These are phyloP conservation scores for Claviceps cyperi DNA, from an alignment of 2,329 filamentous ascomycete species.

Conservation along the genomic window DNA sequence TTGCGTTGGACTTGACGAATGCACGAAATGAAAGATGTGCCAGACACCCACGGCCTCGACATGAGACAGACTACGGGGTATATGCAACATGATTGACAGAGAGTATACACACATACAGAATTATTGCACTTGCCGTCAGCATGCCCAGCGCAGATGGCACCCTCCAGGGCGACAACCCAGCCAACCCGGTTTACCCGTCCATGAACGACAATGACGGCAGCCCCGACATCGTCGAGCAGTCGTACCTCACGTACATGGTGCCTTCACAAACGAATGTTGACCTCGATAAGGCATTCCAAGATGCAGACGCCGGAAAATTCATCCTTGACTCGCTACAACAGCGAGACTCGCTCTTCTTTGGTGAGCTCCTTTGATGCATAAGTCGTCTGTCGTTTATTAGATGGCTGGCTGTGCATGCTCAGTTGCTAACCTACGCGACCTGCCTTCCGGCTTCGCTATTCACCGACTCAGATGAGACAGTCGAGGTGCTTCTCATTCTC, in stretches of 20 bases:
- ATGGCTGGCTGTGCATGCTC: too few relatives aligned
- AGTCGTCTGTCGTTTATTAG: too few relatives aligned
- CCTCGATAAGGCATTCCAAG: slow-evolving; percentile 36
- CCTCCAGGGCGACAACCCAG: not conserved
- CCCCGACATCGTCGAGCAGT: slow-evolving; percentile 37
- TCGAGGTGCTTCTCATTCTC: slow-evolving; percentile 54
- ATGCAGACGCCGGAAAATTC: slow-evolving; percentile 27
- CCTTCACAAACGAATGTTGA: slow-evolving; percentile 40
- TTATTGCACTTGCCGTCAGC: not conserved
- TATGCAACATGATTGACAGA: slow-evolving; percentile 1
- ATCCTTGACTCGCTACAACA: slow-evolving; percentile 44
- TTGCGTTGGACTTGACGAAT: not conserved
- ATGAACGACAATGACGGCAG: slow-evolving; percentile 10
- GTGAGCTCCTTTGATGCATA: slow-evolving; percentile 28
- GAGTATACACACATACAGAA: slow-evolving; percentile 9
- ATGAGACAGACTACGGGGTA: not conserved
- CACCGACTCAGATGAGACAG: slow-evolving; percentile 48
- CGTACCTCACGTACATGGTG: slow-evolving; percentile 46
- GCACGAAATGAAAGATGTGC: not conserved
- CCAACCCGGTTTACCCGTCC: slow-evolving; percentile 6
- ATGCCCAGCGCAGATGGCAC: not conserved
- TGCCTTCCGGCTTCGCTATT: slow-evolving; percentile 8
- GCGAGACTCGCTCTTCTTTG: slow-evolving; percentile 56
- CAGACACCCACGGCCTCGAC: not conserved
- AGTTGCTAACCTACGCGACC: too few relatives aligned